Percentiles rank a stretch among this genome's conserved stretches.
Evolutionary conservation across 148 eudicot species (phyloP).

Genomic region (Rhododendron griersonianum): DNA sequence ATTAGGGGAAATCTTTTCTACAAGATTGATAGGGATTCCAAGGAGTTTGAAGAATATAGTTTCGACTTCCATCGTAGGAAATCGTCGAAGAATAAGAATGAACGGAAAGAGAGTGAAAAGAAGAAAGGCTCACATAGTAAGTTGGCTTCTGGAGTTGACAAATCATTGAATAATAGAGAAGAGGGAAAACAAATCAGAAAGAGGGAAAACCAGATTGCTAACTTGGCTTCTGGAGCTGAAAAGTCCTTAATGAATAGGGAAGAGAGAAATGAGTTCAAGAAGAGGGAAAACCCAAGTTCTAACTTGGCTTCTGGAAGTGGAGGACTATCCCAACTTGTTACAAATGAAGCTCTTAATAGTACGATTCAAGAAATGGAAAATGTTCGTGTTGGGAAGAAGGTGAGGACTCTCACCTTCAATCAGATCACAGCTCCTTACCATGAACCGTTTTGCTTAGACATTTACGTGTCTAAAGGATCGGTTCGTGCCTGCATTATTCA

Average conservation of each 20-base stretch:
- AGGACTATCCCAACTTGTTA: conserved; percentile 19
- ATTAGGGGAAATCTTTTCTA: conserved; percentile 61
- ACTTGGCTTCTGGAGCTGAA: conserved; percentile 7
- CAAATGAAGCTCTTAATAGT: conserved; percentile 17
- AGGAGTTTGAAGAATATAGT: conserved; percentile 78
- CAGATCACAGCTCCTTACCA: conserved; percentile 88
- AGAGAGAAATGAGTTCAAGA: neutral
- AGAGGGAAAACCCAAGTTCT: neutral
- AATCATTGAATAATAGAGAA: conserved; percentile 1
- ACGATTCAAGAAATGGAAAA: conserved; percentile 10
- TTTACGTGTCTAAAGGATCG: conserved; percentile 69
- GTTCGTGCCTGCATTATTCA: conserved; percentile 89
- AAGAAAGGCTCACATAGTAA: conserved; percentile 18
- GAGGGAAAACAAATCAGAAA: conserved; percentile 19
- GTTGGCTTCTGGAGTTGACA: conserved; percentile 13
- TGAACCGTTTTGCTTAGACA: conserved; percentile 90
- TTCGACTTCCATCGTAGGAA: conserved; percentile 73
- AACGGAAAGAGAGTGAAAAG: conserved; percentile 23
- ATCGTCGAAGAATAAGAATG: conserved; percentile 19
- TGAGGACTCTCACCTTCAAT: conserved; percentile 68
- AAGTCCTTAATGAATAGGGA: neutral
- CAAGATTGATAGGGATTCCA: conserved; percentile 73
- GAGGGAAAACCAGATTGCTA: neutral
- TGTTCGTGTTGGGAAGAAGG: conserved; percentile 35
- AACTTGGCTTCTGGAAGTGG: conserved; percentile 9